Evolutionary conservation across 345 rosid species (phyloP).

Genomic region (Populus pruinosa): DNA sequence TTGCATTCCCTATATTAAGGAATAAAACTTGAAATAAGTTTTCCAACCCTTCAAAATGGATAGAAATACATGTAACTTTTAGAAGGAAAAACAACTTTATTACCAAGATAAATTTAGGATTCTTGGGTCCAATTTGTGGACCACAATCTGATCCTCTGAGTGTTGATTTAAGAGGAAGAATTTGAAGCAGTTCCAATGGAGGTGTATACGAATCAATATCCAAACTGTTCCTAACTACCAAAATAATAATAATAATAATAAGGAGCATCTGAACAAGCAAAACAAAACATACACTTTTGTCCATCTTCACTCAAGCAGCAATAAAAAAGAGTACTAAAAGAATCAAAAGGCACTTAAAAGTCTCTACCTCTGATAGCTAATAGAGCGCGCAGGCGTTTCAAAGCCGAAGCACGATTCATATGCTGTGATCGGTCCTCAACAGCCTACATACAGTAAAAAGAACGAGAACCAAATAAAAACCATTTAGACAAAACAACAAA

Average conservation of each 20-base stretch:
- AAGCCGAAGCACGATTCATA: slow-evolving; percentile 81
- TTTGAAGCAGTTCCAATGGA: slow-evolving; percentile 78
- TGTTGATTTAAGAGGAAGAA: slow-evolving; percentile 76
- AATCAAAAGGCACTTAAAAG: too few relatives aligned
- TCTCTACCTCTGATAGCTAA: slow-evolving; percentile 67
- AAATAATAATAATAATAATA: slow-evolving; percentile 2
- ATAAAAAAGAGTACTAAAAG: neutral
- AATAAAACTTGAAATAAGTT: neutral
- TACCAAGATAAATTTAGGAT: slow-evolving; percentile 81
- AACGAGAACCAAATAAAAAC: too few relatives aligned
- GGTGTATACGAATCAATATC: slow-evolving; percentile 59
- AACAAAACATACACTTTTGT: neutral
- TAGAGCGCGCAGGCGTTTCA: slow-evolving; percentile 69
- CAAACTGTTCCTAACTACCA: slow-evolving; percentile 64
- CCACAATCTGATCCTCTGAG: slow-evolving; percentile 61
- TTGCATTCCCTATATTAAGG: slow-evolving; percentile 70
- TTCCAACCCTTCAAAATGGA: neutral
- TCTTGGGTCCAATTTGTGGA: slow-evolving; percentile 86
- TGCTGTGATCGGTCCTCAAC: slow-evolving; percentile 94
- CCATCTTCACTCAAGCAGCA: too few relatives aligned
- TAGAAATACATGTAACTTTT: neutral
- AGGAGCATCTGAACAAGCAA: too few relatives aligned
- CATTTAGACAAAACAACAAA: slow-evolving; percentile 11
- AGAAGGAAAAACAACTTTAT: neutral
- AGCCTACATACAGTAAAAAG: slow-evolving; percentile 30